Evolutionary conservation across 257 asterid species (phyloP).

Genomic region (Cordia subcordata): DNA sequence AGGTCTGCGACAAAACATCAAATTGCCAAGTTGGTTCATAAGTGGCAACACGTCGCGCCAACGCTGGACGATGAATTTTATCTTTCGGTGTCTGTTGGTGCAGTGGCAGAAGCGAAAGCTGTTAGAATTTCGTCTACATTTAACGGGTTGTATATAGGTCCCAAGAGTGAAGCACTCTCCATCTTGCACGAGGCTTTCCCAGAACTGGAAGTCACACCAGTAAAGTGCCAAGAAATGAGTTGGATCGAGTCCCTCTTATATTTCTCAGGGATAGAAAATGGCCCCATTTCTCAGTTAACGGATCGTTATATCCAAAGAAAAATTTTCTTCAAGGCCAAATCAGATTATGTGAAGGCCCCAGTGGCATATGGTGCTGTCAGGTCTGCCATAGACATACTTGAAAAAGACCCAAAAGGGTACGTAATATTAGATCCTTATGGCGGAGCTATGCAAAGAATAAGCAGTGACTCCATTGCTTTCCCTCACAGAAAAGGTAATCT

Average conservation of each 20-base stretch:
- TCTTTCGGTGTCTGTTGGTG: constrained; percentile 51
- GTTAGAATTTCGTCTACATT: constrained; percentile 55
- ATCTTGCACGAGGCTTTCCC: constrained; percentile 32
- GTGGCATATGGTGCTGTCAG: constrained; percentile 31
- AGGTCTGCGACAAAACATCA: constrained; percentile 30
- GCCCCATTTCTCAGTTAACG: constrained; percentile 24
- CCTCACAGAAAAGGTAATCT: constrained; percentile 75
- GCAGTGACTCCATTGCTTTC: constrained; percentile 51
- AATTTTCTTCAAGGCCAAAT: constrained; percentile 63
- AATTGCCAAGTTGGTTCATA: constrained; percentile 30
- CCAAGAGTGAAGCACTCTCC: constrained; percentile 27
- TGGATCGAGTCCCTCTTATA: constrained; percentile 65
- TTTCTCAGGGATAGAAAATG: constrained; percentile 44
- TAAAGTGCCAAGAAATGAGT: constrained; percentile 51
- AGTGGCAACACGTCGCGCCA: constrained; percentile 65
- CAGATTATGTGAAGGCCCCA: constrained; percentile 51
- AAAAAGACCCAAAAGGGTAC: constrained; percentile 55
- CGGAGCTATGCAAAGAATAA: constrained; percentile 51
- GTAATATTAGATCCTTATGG: constrained; percentile 72
- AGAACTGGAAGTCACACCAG: constrained; percentile 27
- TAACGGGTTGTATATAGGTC: constrained; percentile 58
- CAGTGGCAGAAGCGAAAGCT: constrained; percentile 26
- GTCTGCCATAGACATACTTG: constrained; percentile 27
- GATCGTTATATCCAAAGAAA: constrained; percentile 38
- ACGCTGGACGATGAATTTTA: constrained; percentile 36